These are phyloP conservation scores for Pinus tabuliformis DNA, from an alignment of 75 land plant genomes.

Conservation along the genomic window DNA sequence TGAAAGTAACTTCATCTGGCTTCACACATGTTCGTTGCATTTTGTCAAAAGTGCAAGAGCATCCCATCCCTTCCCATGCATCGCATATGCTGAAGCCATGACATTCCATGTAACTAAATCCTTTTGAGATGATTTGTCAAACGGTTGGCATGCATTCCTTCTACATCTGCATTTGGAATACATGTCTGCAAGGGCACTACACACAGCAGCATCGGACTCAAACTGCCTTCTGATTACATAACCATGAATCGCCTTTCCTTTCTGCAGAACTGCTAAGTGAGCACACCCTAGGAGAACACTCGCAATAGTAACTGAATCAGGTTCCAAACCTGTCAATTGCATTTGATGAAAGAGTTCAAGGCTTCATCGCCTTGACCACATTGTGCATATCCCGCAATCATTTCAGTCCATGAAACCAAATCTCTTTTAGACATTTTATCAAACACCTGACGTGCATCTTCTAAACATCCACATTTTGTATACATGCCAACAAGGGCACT, in stretches of 20 bases:
- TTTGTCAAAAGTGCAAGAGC: background rate
- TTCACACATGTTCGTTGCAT: constrained; percentile 20
- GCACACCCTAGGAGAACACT: constrained; percentile 33
- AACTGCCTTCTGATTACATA: constrained; percentile 14
- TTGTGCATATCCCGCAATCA: constrained; percentile 42
- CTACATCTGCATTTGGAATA: constrained; percentile 45
- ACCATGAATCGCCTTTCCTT: constrained; percentile 40
- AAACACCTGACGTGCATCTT: constrained; percentile 2
- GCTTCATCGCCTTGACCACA: constrained; percentile 35
- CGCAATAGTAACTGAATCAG: constrained; percentile 21
- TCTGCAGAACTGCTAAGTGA: constrained; percentile 12
- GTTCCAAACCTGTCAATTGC: constrained; percentile 35
- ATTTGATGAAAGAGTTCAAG: constrained; percentile 27
- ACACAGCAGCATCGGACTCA: background rate
- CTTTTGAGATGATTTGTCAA: constrained; percentile 11
- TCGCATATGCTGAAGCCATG: constrained; percentile 18
- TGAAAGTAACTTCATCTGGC: constrained; percentile 19
- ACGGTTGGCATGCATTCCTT: constrained; percentile 4
- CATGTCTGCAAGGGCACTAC: constrained; percentile 31
- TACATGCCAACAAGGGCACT: constrained; percentile 13
- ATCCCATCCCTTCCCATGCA: background rate
- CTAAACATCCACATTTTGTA: constrained; percentile 7
- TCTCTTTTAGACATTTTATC: constrained; percentile 2
- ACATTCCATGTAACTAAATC: constrained; percentile 31
- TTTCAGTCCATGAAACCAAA: constrained; percentile 41